phyloP scores from a whole-genome alignment of 1,284 basidiomycete genomes.

The Cronartium ribicola region DNA sequence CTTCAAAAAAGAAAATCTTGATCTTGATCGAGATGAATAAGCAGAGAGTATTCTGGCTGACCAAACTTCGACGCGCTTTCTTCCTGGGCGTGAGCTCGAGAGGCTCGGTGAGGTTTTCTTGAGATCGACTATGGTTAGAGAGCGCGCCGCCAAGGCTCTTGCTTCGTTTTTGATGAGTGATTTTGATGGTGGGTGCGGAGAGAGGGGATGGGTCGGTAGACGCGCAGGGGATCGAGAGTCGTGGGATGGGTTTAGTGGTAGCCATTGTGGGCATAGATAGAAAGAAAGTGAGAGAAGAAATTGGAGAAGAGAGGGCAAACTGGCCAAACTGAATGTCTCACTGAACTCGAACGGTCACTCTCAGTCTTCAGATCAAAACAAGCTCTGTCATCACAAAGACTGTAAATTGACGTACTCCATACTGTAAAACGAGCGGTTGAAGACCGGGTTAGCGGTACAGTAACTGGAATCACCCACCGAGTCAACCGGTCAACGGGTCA shows the following conservation, averaged over 20 bases:
- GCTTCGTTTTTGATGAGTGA: constrained; percentile 24
- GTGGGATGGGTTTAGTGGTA: background rate
- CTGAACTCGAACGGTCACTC: too few species aligned
- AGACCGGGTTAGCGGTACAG: too few species aligned
- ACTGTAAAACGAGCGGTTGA: too few species aligned
- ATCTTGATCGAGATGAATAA: background rate
- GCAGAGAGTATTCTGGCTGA: background rate
- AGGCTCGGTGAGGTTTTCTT: constrained; percentile 5
- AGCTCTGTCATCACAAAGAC: too few species aligned
- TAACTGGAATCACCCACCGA: too few species aligned
- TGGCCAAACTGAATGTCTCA: too few species aligned
- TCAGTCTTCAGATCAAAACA: too few species aligned
- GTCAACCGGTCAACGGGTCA: too few species aligned
- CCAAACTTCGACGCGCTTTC: constrained; percentile 37
- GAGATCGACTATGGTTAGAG: constrained; percentile 8
- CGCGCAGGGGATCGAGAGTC: background rate
- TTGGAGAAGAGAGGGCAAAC: background rate
- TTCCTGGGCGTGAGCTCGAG: constrained; percentile 36
- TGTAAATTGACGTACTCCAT: too few species aligned
- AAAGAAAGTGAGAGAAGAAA: background rate
- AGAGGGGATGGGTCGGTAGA: background rate
- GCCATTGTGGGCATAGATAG: background rate
- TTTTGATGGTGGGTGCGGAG: background rate
- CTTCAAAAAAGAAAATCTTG: background rate
- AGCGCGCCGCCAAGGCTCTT: constrained; percentile 37